Evolutionary conservation across 257 asterid species (phyloP), one percentile per base, ranked within the genome.

Genomic region (Salvia hispanica): DNA sequence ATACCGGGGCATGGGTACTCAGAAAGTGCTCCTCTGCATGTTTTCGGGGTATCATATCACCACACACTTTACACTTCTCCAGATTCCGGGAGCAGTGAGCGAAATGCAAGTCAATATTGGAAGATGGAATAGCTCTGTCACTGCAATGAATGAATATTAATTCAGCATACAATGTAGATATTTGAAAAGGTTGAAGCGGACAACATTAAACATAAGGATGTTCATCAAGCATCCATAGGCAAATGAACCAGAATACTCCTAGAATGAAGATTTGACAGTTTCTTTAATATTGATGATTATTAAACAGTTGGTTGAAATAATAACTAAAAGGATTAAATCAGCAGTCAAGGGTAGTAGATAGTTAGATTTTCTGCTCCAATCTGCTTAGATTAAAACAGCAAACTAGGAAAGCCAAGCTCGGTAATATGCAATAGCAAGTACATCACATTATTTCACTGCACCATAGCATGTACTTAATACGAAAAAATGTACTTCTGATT

Each of bases 61-160:
- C 91, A 68, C 99, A 94, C 64, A 84, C 84, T 88, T 88, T 87
- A 83, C 99, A 94, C 77, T 85, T 94, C 80, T 88, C 96, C 69
- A 94, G 86, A 81, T 94, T 94, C 79, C 98, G 96, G 59, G 90
- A 88, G 84, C 98, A 94, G 85, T 91, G 95, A 59, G 82, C 96
- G 72, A 79, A 88, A 82, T 94, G 99, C 88, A 94, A 84, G 81
- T 91, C 92, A 48, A 94, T 58, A 63, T 91, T 94, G 81, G 85
- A 71, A 48, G 91, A 83, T 48, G 92, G 98, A 58, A 94, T 85
- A 21, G 82, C 91, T 74, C 99, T 84, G 84, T 83, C 96, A 76
- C 99, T 94, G 95, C 36, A 81, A 67, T 15, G 58, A 25, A 25
- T 25, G 31, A 25, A 52, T 53, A 66, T 67, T 57, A 63, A 70